These are phyloP conservation scores for Pythium folliculosum DNA, from an alignment of 352 stramenopile species.

Conservation along the genomic window DNA sequence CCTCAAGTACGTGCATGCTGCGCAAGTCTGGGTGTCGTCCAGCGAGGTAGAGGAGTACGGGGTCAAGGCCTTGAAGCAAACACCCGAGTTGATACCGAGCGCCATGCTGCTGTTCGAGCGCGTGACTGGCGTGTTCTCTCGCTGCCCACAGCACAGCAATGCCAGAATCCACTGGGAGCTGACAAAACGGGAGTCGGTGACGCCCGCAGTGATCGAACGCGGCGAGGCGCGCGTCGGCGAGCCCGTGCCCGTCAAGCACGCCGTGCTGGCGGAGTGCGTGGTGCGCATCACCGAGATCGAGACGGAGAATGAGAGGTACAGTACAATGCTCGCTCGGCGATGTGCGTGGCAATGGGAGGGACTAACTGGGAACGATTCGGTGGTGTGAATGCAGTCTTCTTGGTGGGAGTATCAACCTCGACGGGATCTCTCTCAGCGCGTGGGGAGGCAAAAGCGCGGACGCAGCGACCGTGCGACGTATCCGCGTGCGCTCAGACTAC, in stretches of 20 bases:
- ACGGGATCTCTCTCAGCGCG: neutral
- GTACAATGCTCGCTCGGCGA: neutral
- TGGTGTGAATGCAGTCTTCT: no score
- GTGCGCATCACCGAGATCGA: neutral
- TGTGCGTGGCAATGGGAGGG: neutral
- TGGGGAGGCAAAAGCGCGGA: neutral
- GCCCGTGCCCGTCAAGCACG: neutral
- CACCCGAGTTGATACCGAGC: neutral
- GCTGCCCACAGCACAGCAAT: no score
- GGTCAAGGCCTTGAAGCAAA: neutral
- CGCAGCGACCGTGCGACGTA: neutral
- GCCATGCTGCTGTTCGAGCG: slow-evolving; percentile 1
- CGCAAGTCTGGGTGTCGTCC: neutral
- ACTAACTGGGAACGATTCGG: no score
- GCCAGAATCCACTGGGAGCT: neutral
- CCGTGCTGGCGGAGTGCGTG: neutral
- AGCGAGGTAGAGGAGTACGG: neutral
- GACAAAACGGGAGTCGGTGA: neutral
- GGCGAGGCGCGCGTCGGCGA: slow-evolving; percentile 1
- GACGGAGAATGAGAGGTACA: neutral
- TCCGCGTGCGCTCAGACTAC: neutral
- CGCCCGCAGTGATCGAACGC: neutral
- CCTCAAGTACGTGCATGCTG: neutral
- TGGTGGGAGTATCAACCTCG: neutral
- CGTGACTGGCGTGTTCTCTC: neutral